phyloP scores from a whole-genome alignment of 108 stramenopile genomes.

The Nitzschia putrida region DNA sequence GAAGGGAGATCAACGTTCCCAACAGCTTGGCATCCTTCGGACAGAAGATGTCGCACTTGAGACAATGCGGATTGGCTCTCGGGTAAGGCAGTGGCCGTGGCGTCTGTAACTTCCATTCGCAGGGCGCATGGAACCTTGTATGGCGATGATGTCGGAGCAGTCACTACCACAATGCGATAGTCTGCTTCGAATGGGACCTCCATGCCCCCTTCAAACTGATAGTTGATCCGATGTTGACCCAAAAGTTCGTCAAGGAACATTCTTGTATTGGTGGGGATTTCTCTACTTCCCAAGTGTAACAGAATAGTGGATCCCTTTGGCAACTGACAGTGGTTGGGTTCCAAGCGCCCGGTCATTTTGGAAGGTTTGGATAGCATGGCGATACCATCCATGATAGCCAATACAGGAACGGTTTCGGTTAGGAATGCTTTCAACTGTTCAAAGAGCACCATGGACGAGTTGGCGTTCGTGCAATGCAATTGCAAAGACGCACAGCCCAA shows the following conservation, averaged over 20 bases:
- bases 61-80: background rate
- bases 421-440: conserved; percentile 34
- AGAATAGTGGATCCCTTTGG: conserved; percentile 46
- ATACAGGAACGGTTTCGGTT: conserved; percentile 32
- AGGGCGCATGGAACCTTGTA: background rate
- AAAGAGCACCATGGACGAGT: conserved; percentile 2
- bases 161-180: conserved; percentile 52
- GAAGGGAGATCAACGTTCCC: conserved; percentile 21
- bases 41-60: conserved; percentile 9
- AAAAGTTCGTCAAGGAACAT: conserved; percentile 22
- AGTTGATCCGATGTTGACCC: conserved; percentile 36
- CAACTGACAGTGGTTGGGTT: conserved; percentile 46
- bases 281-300: conserved; percentile 20
- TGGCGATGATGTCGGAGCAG: conserved; percentile 8
- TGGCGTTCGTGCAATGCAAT: background rate
- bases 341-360: conserved; percentile 40
- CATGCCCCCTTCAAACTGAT: conserved; percentile 57
- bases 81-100: background rate
- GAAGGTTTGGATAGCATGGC: conserved; percentile 11
- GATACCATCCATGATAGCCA: conserved; percentile 28
- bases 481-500: conserved; percentile 58
- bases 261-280: conserved; percentile 3
- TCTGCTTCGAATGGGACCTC: conserved; percentile 57
- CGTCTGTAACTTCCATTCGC: conserved; percentile 2
- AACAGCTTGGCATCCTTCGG: background rate